Evolutionary conservation across 2,329 filamentous ascomycete species (phyloP).

Genomic region (Plenodomus biglobosus): DNA sequence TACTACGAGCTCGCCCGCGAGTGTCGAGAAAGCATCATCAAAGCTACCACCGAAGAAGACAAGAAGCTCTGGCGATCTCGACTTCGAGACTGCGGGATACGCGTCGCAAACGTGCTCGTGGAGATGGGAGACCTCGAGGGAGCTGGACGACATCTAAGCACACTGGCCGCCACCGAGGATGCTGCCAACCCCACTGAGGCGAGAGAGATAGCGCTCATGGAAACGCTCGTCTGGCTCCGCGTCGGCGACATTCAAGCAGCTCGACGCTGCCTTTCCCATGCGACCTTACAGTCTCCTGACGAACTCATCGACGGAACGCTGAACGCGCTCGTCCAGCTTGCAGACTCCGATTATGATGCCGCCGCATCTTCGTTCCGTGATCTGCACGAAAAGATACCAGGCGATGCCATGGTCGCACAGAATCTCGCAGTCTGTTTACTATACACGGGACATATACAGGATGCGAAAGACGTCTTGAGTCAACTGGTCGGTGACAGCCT

Average conservation of each 20-base stretch:
- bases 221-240: constrained; percentile 71
- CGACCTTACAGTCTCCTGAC: constrained; percentile 25
- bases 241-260: constrained; percentile 76
- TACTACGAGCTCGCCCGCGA: constrained; percentile 87
- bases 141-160: constrained; percentile 71
- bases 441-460: constrained; percentile 71
- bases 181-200: constrained; percentile 38
- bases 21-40: constrained; percentile 62
- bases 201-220: constrained; percentile 43
- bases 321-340: constrained; percentile 72
- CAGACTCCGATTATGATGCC: constrained; percentile 69
- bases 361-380: constrained; percentile 65
- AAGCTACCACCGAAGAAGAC: constrained; percentile 49
- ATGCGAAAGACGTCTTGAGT: constrained; percentile 68
- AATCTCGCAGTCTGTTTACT: constrained; percentile 83
- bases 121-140: constrained; percentile 88
- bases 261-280: constrained; percentile 52
- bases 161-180: constrained; percentile 52
- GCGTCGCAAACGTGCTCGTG: constrained; percentile 66
- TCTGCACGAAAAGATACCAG: constrained; percentile 51
- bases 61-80: constrained; percentile 70
- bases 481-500: constrained; percentile 60
- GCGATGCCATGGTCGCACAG: constrained; percentile 72
- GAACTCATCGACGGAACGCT: constrained; percentile 51
- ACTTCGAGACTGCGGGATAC: constrained; percentile 71